Evolutionary conservation across 2,329 filamentous ascomycete species (phyloP), one percentile per base, ranked within the genome.

Genomic region (Calonectria hawksworthii): DNA sequence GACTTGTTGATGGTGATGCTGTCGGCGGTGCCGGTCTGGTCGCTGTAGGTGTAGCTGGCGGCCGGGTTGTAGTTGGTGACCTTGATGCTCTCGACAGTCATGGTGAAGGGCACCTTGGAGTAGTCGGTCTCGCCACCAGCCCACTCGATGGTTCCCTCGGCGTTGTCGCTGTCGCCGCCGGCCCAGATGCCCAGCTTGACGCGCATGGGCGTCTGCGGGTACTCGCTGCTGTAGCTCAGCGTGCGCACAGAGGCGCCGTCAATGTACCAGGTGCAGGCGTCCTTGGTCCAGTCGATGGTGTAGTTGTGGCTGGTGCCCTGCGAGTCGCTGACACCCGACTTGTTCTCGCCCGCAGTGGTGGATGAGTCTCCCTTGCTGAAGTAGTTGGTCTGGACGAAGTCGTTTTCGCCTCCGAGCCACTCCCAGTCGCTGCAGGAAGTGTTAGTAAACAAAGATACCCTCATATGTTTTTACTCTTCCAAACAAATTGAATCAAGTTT

Each of bases 321-420:
- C n/a, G 92, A 89, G 80, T 87, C 86, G 76, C 84, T 78, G 68
- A 94, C 88, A 23, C 86, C 76, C 80, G 92, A 88, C 87, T 90
- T 92, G 71, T 88, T 88, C 82, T 91, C 93, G 77, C 93, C 92
- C 86, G 95, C 92, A 84, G 92, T 95, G 72, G 89, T 89, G 23
- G 90, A 90, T 72, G 90, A 92, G 86, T 94, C 86, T 74, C 93
- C 94, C 87, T 94, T 93, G 86, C 92, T 90, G 85, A 94, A 94
- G 87, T 95, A 98, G 87, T 98, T 98, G 83, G 92, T 94, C 87
- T 98, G 96, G 32, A 96, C 95, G 83, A 96, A 89, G 38, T 88
- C 85, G 78, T 89, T 86, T 82, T 95, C 91, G 69, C 92, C 92
- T 74, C 96, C 96, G 70, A 98, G 89, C 94, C 95, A 96, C 83